Evolutionary conservation across 176 grass and related monocot genomes (phyloP), one percentile per base, ranked within the genome.

Genomic region (Phyllostachys edulis): DNA sequence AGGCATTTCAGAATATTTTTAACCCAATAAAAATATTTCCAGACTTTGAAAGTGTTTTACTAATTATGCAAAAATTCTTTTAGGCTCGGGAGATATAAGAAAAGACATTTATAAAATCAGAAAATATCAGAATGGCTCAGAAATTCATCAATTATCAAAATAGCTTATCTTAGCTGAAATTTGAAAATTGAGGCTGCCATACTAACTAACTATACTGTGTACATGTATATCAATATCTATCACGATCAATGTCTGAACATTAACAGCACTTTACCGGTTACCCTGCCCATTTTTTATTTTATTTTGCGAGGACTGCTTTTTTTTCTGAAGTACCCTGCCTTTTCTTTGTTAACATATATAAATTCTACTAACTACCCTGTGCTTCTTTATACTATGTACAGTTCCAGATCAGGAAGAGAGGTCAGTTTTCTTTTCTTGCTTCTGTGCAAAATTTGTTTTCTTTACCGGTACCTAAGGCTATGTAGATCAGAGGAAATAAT

Each of bases 321-420:
- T 38, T 40, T 65, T 46, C 70, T 41, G 13, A n/a, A 80, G 20
- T 32, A 47, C 68, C 54, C 68, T 46, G 3, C 10, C 68, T 54
- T 44, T 61, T 52, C 47, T 24, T 54, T 76, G 75, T 75, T 73
- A 87, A 87, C 79, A 79, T 55, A 85, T 82, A 42, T 81, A 78
- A 82, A 86, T 77, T 32, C 23, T 69, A 70, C 88, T 85, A 80
- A 32, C 79, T 90, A 91, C 12, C 66, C 80, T 89, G 77, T 79
- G 75, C 73, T 89, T 65, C 83, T 90, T 86, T 94, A 90, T 92
- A 90, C 80, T 95, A 98, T 98, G 57, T 98, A 98, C 96, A 94
- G 76, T 88, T 93, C 88, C 87, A 91, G 88, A 81, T 91, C 78
- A 82, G 82, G 84, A 89, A 76, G 78, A 70, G 89, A 78, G 89